Base-by-base conservation (phyloP, 805 yeast species). In the Grigorovia yakushimaensis region DNA sequence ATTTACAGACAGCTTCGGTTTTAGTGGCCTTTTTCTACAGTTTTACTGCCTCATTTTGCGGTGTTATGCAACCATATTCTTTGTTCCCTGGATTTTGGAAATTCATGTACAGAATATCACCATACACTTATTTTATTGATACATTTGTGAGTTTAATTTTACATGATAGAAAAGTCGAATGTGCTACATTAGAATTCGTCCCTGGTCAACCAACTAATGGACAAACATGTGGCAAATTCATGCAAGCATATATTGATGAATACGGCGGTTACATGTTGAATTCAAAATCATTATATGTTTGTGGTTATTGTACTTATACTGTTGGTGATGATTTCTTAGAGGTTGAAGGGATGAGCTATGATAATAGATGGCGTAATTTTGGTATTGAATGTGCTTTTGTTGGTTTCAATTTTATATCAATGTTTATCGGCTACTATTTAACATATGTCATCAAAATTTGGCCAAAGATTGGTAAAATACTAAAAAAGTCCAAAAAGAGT, bases 81-180 rank as follows among this genome's bases (percentile, higher is more conserved):
- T 46, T 70, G 57, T 64, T 78, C 78, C 89, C 91, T 11, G 77
- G 84, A 1, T 86, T 86, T 69, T 85, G 86, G 85, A 68, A 71
- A 23, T 82, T 80, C 66, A 78, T 82, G 84, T 82, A 80, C 69
- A 70, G 84, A 59, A 72, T 70, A 17, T 76, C 80, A 22, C 86
- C 88, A 18, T 68, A 79, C 51, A 78, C 85, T 0, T 82, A 80
- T 54, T 71, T 79, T 65, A 66, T 82, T 47, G 63, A 69, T 13
- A 70, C 78, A 21, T 71, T 82, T 51, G 70, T 80, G 45, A 71
- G 68, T 36, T 66, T 59, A 21, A 66, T 73, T 39, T 67, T 73
- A 55, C 82, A 81, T 51, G 75, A 71, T 41, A 70, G 76, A 51
- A 57, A 60, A 24, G 83, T 84, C 11, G 55, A 45, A 13, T 83